Percentiles rank a stretch among this genome's conserved stretches.
These are phyloP conservation scores for Arxiozyma slooffiae DNA, from an alignment of 1,139 yeast species.

Conservation along the genomic window DNA sequence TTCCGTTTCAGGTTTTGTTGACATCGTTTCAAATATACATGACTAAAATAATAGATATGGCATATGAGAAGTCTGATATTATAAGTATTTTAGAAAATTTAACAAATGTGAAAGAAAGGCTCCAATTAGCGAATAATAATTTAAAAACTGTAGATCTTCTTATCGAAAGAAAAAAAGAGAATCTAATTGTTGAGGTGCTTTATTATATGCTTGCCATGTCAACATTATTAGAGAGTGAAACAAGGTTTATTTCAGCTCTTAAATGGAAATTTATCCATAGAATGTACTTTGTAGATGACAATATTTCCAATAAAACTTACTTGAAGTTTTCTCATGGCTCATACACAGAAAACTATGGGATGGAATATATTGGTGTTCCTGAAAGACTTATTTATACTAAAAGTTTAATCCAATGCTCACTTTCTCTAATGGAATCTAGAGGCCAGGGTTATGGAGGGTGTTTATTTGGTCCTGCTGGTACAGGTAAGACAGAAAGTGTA, in stretches of 20 bases:
- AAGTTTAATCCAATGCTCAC: constrained; percentile 52
- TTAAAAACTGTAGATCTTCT: neutral
- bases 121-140: neutral
- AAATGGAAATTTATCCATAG: constrained; percentile 49
- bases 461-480: constrained; percentile 95
- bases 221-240: constrained; percentile 17
- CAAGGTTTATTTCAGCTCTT: neutral
- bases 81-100: constrained; percentile 6
- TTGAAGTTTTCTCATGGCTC: constrained; percentile 48
- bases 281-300: constrained; percentile 32
- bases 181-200: constrained; percentile 54
- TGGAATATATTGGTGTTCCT: constrained; percentile 72
- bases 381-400: constrained; percentile 75
- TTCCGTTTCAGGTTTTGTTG: constrained; percentile 52
- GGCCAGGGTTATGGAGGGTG: constrained; percentile 77
- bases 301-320: constrained; percentile 18
- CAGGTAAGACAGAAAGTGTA: constrained; percentile 89
- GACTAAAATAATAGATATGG: constrained; percentile 33
- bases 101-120: neutral
- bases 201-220: constrained; percentile 46
- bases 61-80: constrained; percentile 28
- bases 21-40: constrained; percentile 53
- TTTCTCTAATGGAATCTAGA: constrained; percentile 67
- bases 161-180: constrained; percentile 42
- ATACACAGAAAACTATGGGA: constrained; percentile 54